Base-by-base conservation (phyloP, 2,329 filamentous ascomycete genomes). In the Neobulgaria alba region DNA sequence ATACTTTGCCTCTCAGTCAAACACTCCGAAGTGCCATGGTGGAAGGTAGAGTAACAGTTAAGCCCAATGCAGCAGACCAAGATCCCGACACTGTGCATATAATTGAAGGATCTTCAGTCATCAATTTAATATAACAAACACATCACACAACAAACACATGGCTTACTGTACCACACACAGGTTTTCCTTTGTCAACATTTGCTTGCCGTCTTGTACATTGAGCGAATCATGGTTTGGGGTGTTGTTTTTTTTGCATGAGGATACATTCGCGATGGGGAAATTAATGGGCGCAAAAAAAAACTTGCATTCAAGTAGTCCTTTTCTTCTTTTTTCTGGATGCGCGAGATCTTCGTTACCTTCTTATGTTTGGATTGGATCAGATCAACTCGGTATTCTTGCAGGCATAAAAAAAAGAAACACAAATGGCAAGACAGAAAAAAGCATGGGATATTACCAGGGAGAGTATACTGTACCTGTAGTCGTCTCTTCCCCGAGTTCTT, bases 1-100 rank as follows among this genome's bases (percentile, higher is more conserved):
- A 98, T 41, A 53, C 54, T n/a, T 65, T 82, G 23, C 77, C 77
- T 2, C 64, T 82, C 38, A 81, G 75, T 52, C 72, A 75, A 50
- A 72, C 69, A 39, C 61, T 77, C 29, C 67, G 75, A 48, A 79
- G 72, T 48, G 73, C 75, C 7, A 68, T 73, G 5, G 76, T 82
- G 33, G 72, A 75, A 8, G 76, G 74, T 21, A 68, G 75, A 50
- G 72, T 72, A 8, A 71, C 66, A 1, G 74, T 82, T 46, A 75
- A 78, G 52, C 74, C 76, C 2, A 80, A 80, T 42, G 53, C 55
- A 23, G 55, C 54, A 33, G 54, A 56, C 38, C 49, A 53, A 31
- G 53, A 57, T 41, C 54, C 54, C 5, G 54, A 57, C 31, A 26
- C 23, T 26, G 23, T 26, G 23, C 23, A 26, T 26, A 26, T 26